Percentiles rank a stretch among this genome's conserved stretches.
phyloP scores from a whole-genome alignment of 352 stramenopile genomes.

The Globisporangium nagaii region DNA sequence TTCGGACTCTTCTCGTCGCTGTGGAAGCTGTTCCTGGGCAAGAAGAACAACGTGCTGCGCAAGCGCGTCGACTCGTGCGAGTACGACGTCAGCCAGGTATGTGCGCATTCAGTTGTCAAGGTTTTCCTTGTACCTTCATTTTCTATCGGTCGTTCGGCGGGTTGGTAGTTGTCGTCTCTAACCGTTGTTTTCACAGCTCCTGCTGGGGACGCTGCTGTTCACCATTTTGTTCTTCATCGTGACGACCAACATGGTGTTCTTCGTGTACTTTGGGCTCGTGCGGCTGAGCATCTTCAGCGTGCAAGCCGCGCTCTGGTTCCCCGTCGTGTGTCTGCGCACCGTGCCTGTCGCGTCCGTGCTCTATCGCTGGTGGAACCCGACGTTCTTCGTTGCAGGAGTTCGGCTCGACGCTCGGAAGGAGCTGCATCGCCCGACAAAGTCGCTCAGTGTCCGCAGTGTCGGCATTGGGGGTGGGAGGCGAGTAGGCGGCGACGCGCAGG shows the following conservation, averaged over 20 bases:
- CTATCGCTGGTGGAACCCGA: constrained; percentile 28
- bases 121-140: not conserved
- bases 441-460: constrained; percentile 4
- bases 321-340: constrained; percentile 41
- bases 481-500: not conserved
- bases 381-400: constrained; percentile 31
- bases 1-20: constrained; percentile 78
- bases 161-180: not conserved
- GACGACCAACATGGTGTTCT: constrained; percentile 92
- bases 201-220: constrained; percentile 92
- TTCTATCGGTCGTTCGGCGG: too few species aligned
- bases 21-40: constrained; percentile 92
- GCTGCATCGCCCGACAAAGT: constrained; percentile 3
- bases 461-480: constrained; percentile 1
- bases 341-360: constrained; percentile 44
- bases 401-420: constrained; percentile 12
- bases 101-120: too few species aligned
- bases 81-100: constrained; percentile 89
- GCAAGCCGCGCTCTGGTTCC: constrained; percentile 39
- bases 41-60: constrained; percentile 92
- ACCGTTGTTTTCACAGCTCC: constrained; percentile 33
- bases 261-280: constrained; percentile 88
- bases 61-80: constrained; percentile 91
- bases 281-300: constrained; percentile 39
- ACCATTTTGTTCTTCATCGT: constrained; percentile 91